Conservation (phyloP, 2,329 filamentous ascomycete species). For the Diaporthe citrichinensis region DNA sequence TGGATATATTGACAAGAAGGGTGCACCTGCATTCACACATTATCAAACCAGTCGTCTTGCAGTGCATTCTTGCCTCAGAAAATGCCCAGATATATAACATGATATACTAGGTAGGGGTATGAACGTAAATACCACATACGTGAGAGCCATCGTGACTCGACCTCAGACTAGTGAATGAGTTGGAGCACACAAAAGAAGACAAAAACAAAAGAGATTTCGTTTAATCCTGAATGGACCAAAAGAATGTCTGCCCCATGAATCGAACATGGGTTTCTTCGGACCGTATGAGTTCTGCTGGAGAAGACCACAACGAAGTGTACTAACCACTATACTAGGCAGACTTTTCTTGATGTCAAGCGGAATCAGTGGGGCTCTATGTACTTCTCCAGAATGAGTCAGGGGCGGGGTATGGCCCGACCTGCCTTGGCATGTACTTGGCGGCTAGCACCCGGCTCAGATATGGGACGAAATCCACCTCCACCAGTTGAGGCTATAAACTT, state of each 20-base stretch:
- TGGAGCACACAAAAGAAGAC: neutral
- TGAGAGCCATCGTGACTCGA: neutral
- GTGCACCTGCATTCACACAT: neutral
- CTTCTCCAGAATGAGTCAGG: neutral
- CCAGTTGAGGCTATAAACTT: neutral
- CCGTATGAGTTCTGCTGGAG: constrained; percentile 15
- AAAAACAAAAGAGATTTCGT: neutral
- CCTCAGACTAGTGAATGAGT: neutral
- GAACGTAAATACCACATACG: neutral
- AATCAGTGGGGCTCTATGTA: neutral
- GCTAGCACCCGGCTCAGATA: neutral
- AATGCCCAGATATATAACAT: neutral
- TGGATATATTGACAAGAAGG: neutral
- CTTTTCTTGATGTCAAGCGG: neutral
- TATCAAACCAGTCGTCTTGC: too few species aligned
- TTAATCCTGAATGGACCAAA: neutral
- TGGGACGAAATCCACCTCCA: neutral
- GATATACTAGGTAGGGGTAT: neutral
- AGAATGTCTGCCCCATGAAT: constrained; percentile 27
- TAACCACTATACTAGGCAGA: constrained; percentile 34
- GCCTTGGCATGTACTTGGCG: neutral
- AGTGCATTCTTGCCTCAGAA: too few species aligned
- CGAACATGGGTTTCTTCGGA: constrained; percentile 35
- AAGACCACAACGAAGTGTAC: constrained; percentile 35
- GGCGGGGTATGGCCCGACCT: neutral